phyloP scores from a whole-genome alignment of 192 early-diverging fungal genomes.

The Coemansia sp. region DNA sequence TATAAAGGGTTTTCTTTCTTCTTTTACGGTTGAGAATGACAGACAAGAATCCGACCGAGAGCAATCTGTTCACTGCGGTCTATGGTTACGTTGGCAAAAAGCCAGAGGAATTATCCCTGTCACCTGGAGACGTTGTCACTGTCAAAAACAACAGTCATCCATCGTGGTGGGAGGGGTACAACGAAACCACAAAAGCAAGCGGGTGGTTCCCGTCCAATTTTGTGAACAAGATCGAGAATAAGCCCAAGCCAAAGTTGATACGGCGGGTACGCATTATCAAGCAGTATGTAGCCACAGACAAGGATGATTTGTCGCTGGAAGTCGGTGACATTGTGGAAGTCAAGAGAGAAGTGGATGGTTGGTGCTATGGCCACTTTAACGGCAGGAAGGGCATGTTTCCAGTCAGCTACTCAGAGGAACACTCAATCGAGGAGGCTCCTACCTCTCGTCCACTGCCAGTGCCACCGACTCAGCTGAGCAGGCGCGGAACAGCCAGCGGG shows the following conservation, averaged over 20 bases:
- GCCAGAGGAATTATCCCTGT: constrained; percentile 46
- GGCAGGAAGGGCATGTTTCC: constrained; percentile 68
- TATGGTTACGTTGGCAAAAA: constrained; percentile 42
- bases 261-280: constrained; percentile 28
- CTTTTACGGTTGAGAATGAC: constrained; percentile 15
- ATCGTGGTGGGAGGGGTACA: constrained; percentile 45
- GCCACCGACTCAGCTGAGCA: constrained; percentile 13
- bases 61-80: constrained; percentile 36
- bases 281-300: constrained; percentile 58
- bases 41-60: constrained; percentile 38
- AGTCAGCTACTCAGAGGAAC: constrained; percentile 52
- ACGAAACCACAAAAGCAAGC: constrained; percentile 28
- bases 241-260: constrained; percentile 28
- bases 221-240: constrained; percentile 26
- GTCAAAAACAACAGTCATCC: constrained; percentile 40
- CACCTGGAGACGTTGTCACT: constrained; percentile 32
- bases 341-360: constrained; percentile 60
- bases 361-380: constrained; percentile 65
- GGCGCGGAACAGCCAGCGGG: constrained; percentile 11
- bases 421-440: constrained; percentile 7
- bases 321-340: constrained; percentile 61
- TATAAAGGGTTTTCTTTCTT: neutral
- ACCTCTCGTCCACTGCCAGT: constrained; percentile 37
- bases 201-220: constrained; percentile 55
- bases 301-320: constrained; percentile 63